phyloP scores from a whole-genome alignment of 805 yeast genomes.

The Saturnispora bothae region DNA sequence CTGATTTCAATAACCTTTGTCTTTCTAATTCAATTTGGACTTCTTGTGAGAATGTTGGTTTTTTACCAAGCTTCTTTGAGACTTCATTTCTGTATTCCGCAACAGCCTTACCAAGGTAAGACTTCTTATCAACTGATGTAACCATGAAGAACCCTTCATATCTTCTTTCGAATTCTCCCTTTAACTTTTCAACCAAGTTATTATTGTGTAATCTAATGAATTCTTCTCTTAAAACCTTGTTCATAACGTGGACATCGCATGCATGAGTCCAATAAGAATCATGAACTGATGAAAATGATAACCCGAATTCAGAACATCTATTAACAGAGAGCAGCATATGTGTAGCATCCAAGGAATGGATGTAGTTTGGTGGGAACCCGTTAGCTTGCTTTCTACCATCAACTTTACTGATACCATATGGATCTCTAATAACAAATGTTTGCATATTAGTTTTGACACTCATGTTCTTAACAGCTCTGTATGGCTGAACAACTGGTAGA shows the following conservation, averaged over 20 bases:
- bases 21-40: conserved; percentile 59
- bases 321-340: conserved; percentile 90
- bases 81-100: conserved; percentile 38
- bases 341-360: conserved; percentile 92
- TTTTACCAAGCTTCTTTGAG: conserved; percentile 40
- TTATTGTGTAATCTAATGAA: conserved; percentile 70
- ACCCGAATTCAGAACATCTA: conserved; percentile 52
- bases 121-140: conserved; percentile 40
- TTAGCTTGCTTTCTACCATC: conserved; percentile 82
- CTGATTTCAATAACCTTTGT: conserved; percentile 41
- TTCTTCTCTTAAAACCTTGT: conserved; percentile 56
- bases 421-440: conserved; percentile 78
- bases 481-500: conserved; percentile 94
- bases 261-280: conserved; percentile 99
- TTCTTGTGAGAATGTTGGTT: conserved; percentile 61
- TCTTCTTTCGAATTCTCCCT: conserved; percentile 71
- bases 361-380: conserved; percentile 92
- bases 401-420: conserved; percentile 73
- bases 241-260: conserved; percentile 65
- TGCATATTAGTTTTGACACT: conserved; percentile 77
- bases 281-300: conserved; percentile 89
- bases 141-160: conserved; percentile 62
- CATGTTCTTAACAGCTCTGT: conserved; percentile 55
- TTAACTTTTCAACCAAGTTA: conserved; percentile 59
- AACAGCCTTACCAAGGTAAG: conserved; percentile 43